Evolutionary conservation across 768 basidiomycete species (phyloP), one percentile per base, ranked within the genome.

Genomic region (Erythrobasidium yunnanense): DNA sequence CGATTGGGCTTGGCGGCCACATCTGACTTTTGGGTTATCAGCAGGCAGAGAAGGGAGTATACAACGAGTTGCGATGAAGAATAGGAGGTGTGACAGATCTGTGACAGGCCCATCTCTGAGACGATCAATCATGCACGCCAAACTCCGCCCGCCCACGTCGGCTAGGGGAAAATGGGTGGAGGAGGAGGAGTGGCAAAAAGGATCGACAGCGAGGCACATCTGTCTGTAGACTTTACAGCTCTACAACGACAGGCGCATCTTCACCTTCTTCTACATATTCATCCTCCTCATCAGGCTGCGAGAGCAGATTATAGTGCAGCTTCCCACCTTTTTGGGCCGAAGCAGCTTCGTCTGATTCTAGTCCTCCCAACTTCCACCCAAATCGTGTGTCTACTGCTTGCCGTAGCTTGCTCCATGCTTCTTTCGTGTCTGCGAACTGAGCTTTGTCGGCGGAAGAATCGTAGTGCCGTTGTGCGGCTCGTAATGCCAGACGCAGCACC

Each of bases 251-350:
- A 22, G 73, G 73, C 11, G 73, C 73, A n/a, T 73, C 71, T 45
- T 73, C 73, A 0, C 75, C 75, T 35, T 79, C 78, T 76, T 86
- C 89, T 29, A 77, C 77, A 18, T 78, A 77, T 68, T 71, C 54
- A 29, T 72, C 73, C 1, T 67, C 42, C 35, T 73, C 69, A 50
- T 65, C 71, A 15, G 52, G 51, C 22, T 63, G 20, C 42, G 42
- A 20, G 7, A 66, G 30, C 54, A 35, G 34, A 57, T 65, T 49
- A 46, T 66, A 58, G 13, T 52, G 53, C 63, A 27, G 30, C 46
- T 25, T 53, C 4, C 50, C 52, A 23, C 15, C 32, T 29, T n/a
- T 57, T 69, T 50, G 15, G 13, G 20, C 52, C 60, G 15, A 29
- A 58, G 30, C 25, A n/a, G 51, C 20, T 8, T 66, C 25, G 42